Evolutionary conservation across 306 rosid genomes (phyloP).

Genomic region (Luffa aegyptiaca): DNA sequence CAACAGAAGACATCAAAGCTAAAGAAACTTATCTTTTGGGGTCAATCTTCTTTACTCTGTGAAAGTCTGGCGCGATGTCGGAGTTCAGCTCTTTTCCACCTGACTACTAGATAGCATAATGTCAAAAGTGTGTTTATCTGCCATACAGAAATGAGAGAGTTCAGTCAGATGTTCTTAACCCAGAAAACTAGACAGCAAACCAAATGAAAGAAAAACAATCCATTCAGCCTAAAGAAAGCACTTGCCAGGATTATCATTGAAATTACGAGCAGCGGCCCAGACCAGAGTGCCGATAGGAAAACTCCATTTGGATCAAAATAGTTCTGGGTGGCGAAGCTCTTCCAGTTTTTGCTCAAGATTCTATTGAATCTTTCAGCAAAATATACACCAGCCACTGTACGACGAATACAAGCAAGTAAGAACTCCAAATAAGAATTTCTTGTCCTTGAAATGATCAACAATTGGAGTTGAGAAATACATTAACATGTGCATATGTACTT

Average conservation of each 20-base stretch:
- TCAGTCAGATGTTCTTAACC: background rate
- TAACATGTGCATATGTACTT: background rate
- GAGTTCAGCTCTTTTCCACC: constrained; percentile 94
- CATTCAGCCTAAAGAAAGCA: constrained; percentile 4
- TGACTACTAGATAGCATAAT: constrained; percentile 65
- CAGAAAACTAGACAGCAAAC: background rate
- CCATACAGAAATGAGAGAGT: constrained; percentile 14
- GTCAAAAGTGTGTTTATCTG: constrained; percentile 90
- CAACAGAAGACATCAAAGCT: background rate
- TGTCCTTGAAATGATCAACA: background rate
- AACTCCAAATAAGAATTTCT: background rate
- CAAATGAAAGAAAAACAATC: background rate
- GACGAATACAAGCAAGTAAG: background rate
- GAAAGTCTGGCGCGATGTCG: constrained; percentile 75
- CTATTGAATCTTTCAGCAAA: constrained; percentile 68
- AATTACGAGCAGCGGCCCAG: constrained; percentile 81
- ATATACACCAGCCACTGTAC: constrained; percentile 86
- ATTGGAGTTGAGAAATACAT: background rate
- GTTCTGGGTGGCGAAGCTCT: constrained; percentile 67
- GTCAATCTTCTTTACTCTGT: constrained; percentile 60
- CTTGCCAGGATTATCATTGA: constrained; percentile 88
- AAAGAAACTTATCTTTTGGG: background rate
- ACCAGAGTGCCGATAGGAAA: constrained; percentile 78
- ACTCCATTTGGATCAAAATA: constrained; percentile 81
- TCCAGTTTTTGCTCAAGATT: constrained; percentile 60